Evolutionary conservation across 2,329 filamentous ascomycete genomes (phyloP).

Genomic region (Pseudogymnoascus sp.): DNA sequence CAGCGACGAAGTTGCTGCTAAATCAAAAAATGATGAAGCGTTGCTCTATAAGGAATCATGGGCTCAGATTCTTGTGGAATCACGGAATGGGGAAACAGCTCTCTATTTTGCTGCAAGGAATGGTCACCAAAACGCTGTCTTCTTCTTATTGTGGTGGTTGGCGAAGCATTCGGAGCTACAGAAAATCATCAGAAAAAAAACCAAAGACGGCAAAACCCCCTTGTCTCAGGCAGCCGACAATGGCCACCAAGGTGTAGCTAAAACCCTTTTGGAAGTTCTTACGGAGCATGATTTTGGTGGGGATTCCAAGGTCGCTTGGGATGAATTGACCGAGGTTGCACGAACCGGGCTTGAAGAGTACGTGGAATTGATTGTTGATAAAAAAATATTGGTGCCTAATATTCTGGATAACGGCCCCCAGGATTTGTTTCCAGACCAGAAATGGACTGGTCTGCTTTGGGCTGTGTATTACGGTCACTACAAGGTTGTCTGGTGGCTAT

Average conservation of each 20-base stretch:
- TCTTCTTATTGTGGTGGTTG: neutral
- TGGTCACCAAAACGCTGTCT: neutral
- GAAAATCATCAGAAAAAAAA: neutral
- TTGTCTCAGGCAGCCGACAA: neutral
- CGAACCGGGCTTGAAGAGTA: neutral
- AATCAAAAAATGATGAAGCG: neutral
- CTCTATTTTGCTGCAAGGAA: neutral
- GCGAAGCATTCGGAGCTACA: neutral
- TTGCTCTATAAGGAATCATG: neutral
- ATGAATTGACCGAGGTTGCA: neutral
- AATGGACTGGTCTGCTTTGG: neutral
- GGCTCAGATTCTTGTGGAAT: neutral
- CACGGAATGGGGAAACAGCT: neutral
- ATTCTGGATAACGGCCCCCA: neutral
- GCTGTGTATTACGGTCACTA: conserved; percentile 5
- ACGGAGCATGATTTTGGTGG: neutral
- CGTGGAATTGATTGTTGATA: neutral
- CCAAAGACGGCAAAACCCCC: neutral
- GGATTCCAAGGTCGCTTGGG: neutral
- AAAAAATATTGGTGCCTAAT: neutral
- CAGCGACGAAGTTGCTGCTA: neutral
- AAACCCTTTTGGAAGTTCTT: neutral
- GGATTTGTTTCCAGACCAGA: neutral
- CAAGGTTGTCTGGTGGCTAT: neutral
- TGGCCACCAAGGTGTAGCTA: neutral